Percentiles rank a stretch among this genome's conserved stretches.
Evolutionary conservation across 2,329 filamentous ascomycete species (phyloP).

Genomic region (Thyridium curvatum): DNA sequence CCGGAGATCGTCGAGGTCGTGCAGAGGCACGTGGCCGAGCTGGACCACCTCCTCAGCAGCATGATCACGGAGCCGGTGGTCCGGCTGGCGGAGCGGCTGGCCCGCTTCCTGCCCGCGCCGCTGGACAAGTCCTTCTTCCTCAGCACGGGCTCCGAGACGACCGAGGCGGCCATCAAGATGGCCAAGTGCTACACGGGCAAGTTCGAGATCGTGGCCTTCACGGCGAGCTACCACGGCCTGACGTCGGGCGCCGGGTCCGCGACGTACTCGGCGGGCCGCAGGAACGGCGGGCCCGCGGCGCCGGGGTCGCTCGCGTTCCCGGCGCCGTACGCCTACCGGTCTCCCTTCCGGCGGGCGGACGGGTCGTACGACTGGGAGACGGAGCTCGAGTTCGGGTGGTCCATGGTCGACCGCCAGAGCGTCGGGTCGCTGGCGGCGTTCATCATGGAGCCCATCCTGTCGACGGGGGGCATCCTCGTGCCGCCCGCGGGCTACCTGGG

Average conservation of each 20-base stretch:
- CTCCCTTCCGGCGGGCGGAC: slow-evolving; percentile 51
- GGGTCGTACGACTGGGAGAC: slow-evolving; percentile 60
- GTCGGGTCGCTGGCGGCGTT: slow-evolving; percentile 56
- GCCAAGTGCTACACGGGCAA: slow-evolving; percentile 58
- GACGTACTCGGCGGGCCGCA: slow-evolving; percentile 47
- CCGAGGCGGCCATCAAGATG: slow-evolving; percentile 57
- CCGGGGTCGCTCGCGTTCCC: slow-evolving; percentile 53
- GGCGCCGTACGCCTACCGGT: slow-evolving; percentile 55
- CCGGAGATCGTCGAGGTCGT: slow-evolving; percentile 50
- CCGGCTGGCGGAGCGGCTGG: slow-evolving; percentile 42
- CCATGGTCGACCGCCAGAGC: slow-evolving; percentile 51
- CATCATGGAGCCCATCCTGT: slow-evolving; percentile 55
- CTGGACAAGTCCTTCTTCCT: slow-evolving; percentile 51
- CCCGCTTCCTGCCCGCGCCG: slow-evolving; percentile 33
- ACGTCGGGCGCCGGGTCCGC: slow-evolving; percentile 45
- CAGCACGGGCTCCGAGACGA: slow-evolving; percentile 47
- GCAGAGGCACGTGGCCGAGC: slow-evolving; percentile 33
- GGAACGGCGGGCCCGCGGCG: slow-evolving; percentile 36
- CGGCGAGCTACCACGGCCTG: slow-evolving; percentile 54
- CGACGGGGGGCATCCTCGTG: slow-evolving; percentile 48
- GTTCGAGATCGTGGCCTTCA: slow-evolving; percentile 56
- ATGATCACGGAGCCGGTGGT: slow-evolving; percentile 52
- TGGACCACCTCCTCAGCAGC: slow-evolving; percentile 52
- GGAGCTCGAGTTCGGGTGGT: slow-evolving; percentile 56
- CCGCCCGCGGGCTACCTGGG: slow-evolving; percentile 49